Base-by-base conservation (phyloP, 306 rosid species). In the Mimosa pudica region DNA sequence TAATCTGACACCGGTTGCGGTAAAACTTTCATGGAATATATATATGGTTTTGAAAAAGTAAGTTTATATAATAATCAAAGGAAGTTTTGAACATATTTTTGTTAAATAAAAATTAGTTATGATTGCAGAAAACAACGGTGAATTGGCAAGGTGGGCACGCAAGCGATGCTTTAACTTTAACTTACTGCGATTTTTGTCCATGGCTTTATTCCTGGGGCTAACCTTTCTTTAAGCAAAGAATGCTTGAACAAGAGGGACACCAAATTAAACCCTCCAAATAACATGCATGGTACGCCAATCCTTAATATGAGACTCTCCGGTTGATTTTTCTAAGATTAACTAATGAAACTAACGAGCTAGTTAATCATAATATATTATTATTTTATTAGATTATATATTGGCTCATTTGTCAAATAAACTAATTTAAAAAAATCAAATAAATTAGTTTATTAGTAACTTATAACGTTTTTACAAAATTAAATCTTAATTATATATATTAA, bases 191-290 rank as follows among this genome's bases (percentile, higher is more conserved):
- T 46, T 84, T 81, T 77, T 84, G 84, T 80, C 80, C 84, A 80
- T 86, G 84, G 86, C 93, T 93, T 93, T 89, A 91, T 91, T 90
- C 95, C 90, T 88, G 82, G 88, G 87, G 90, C 86, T 84, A 85
- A 86, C 92, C 88, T 81, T 87, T 87, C 95, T 93, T 92, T 87
- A 91, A 86, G 95, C 89, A 93, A 93, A 90, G 97, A 90, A 90
- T 91, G 91, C 88, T 89, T 90, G 90, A 82, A 82, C 81, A 77
- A 73, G 84, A 93, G 90, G 89, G 91, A 91, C 93, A 90, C 74
- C 70, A 81, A 68, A 58, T 58, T 58, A 58, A 38, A 66, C 49
- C 71, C 0, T 66, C 71, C 84, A 42, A 80, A 72, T 64, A 81
- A 62, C 17, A 51, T 17, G 55, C 72, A 24, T 24, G 30, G 30